Base-by-base conservation (phyloP, 225 moss, liverwort and hornwort genomes). In the Marchantia paleacea region DNA sequence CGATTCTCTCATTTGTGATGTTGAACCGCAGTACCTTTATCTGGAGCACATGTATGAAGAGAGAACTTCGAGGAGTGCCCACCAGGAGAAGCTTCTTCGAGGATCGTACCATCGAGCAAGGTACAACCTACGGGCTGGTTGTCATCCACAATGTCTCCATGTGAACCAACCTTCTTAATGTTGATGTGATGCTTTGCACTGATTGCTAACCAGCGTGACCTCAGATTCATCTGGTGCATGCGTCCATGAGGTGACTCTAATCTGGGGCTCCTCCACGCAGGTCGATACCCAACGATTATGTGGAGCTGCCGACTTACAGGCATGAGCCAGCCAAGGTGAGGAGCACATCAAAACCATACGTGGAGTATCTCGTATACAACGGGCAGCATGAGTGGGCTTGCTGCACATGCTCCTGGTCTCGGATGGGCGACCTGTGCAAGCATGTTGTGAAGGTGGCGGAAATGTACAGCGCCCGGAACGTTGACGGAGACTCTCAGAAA, bases 51-150 rank as follows among this genome's bases (percentile, higher is more conserved):
- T 82, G 76, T 68, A 82, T n/a, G 82, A 82, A 28, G 77, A 70
- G 48, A 68, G 52, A 68, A 82, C 26, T 29, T 75, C 81, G 12
- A 69, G 80, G n/a, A 82, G 50, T 69, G 54, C 69, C 0, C 77
- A 76, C 53, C 82, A 77, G 28, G 76, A 77, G 50, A 82, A 71
- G 61, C 68, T 82, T 6, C 24, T 82, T 18, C 68, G 75, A 13
- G 82, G 82, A 69, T 76, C 77, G 7, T 82, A 76, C 55, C 82
- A 82, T 82, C 76, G 82, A 69, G 82, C 82, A 30, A 82, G 82
- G 82, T 82, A 55, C 19, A 39, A 39, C 39, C 39, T 39, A 39
- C 39, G 39, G 39, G 39, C 39, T 39, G 39, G 39, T 39, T 39
- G 39, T 39, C 39, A 39, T 39, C 39, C 39, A 39, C 2, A 39